These are phyloP conservation scores for Nosema muscidifuracis DNA, from an alignment of 371 early-diverging fungal species.

Conservation along the genomic window DNA sequence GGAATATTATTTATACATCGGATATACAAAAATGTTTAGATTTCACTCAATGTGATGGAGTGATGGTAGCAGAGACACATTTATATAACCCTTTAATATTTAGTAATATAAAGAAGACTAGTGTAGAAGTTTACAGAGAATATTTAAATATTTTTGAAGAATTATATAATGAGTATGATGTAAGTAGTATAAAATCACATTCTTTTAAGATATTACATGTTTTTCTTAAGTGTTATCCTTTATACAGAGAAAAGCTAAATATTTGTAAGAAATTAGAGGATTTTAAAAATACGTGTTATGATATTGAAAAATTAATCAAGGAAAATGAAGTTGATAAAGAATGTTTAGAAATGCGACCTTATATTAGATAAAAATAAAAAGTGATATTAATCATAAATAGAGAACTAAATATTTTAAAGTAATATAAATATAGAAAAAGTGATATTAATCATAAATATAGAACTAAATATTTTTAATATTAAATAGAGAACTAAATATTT, in stretches of 20 bases:
- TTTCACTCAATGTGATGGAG: conserved; percentile 79
- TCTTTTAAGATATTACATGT: conserved; percentile 37
- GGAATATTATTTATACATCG: conserved; percentile 80
- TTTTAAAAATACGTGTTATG: not conserved
- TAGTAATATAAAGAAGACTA: conserved; percentile 66
- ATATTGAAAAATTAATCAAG: not conserved
- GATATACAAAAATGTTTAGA: conserved; percentile 79
- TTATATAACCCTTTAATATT: conserved; percentile 55
- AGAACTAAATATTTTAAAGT: too few species aligned
- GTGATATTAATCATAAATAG: too few species aligned
- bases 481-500: too few species aligned
- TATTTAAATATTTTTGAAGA: conserved; percentile 42
- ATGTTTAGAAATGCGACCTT: not conserved
- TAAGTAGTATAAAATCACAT: conserved; percentile 47
- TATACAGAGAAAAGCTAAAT: conserved; percentile 17
- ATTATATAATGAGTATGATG: conserved; percentile 1
- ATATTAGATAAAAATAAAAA: conserved; percentile 1
- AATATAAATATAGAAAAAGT: too few species aligned
- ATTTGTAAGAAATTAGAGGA: conserved; percentile 28
- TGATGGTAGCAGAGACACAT: conserved; percentile 72
- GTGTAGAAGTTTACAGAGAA: conserved; percentile 44
- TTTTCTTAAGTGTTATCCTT: conserved; percentile 5
- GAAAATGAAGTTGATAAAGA: not conserved
- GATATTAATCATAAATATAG: too few species aligned
- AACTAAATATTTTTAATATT: too few species aligned